Evolutionary conservation across 371 early-diverging fungal species (phyloP), one percentile per base, ranked within the genome.

Genomic region (Dichotomocladium elegans): DNA sequence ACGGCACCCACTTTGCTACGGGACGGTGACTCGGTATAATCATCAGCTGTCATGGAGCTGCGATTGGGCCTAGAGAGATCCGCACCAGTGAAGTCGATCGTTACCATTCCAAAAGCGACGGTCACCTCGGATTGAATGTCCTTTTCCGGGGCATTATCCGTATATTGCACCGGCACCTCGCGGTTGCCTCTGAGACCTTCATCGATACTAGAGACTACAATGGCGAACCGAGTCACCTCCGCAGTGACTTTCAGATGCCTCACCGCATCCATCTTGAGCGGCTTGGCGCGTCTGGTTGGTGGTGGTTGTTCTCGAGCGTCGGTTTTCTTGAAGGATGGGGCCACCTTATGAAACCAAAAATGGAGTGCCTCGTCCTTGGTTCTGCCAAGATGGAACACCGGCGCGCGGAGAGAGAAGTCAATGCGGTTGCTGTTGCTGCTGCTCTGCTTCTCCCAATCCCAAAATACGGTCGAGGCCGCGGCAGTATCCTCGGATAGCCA

Each of bases 121-220:
- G 45, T 19, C 12, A 53, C 15, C 17, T 29, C 27, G 2, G 28
- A 26, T 1, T 25, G 10, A 6, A 66, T 45, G 48, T 77, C 74
- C 7, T 61, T 29, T 9, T 34, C 47, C 0, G 77, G 77, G 8
- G 74, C 62, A 54, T 71, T 77, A 47, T 77, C 72, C 19, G 74
- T 41, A 28, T 61, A 64, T 14, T 71, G 70, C 1, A 34, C 44
- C 1, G 70, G 72, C 1, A 63, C 49, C 7, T 33, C 8, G 15
- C 66, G 53, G 15, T 55, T 55, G 0, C 68, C 70, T 30, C 60
- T 67, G 14, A 63, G 25, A 8, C 74, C 70, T 22, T 48, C 42
- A 43, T 77, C 77, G 0, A 64, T 15, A 2, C 70, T 69, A 11
- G 55, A 57, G 2, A 72, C 7, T 3, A 41, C 29, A 19, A 51